Evolutionary conservation across 805 yeast species (phyloP).

Genomic region (Priceomyces carsonii): DNA sequence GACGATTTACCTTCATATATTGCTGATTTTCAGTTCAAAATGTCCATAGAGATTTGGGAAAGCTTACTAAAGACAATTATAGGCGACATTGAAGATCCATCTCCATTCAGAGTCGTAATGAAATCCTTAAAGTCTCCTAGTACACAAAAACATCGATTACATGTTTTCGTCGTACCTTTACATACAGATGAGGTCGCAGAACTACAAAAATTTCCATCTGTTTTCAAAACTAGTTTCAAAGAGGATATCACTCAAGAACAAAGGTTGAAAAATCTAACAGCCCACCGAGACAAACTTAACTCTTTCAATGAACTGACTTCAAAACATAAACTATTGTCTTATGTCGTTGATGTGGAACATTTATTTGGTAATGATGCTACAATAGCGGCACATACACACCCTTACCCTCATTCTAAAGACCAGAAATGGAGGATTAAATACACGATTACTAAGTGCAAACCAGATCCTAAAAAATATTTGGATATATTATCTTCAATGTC

Average conservation of each 20-base stretch:
- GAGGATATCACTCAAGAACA: conserved; percentile 23
- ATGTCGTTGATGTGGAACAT: conserved; percentile 20
- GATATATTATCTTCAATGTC: conserved; percentile 7
- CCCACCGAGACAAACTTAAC: conserved; percentile 26
- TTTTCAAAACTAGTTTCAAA: conserved; percentile 32
- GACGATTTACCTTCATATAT: conserved; percentile 45
- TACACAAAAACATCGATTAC: conserved; percentile 11
- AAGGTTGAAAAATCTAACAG: conserved; percentile 21
- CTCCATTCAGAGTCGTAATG: conserved; percentile 31
- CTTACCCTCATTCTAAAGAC: conserved; percentile 23
- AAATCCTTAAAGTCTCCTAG: conserved; percentile 10
- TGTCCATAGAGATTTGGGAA: conserved; percentile 55
- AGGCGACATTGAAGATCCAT: conserved; percentile 23
- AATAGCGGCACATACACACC: conserved; percentile 14
- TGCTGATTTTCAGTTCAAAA: conserved; percentile 69
- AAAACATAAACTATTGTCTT: conserved; percentile 19
- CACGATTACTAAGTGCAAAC: conserved; percentile 14
- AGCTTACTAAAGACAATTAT: conserved; percentile 27
- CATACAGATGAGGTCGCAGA: conserved; percentile 16
- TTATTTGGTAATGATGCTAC: conserved; percentile 17
- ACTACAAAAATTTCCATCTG: conserved; percentile 25
- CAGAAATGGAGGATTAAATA: conserved; percentile 24
- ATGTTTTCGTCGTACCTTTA: conserved; percentile 34
- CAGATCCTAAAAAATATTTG: conserved; percentile 12
- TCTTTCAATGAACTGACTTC: conserved; percentile 22